These are phyloP conservation scores for Bruguiera parviflora DNA, from an alignment of 345 rosid genomes.

Conservation along the genomic window DNA sequence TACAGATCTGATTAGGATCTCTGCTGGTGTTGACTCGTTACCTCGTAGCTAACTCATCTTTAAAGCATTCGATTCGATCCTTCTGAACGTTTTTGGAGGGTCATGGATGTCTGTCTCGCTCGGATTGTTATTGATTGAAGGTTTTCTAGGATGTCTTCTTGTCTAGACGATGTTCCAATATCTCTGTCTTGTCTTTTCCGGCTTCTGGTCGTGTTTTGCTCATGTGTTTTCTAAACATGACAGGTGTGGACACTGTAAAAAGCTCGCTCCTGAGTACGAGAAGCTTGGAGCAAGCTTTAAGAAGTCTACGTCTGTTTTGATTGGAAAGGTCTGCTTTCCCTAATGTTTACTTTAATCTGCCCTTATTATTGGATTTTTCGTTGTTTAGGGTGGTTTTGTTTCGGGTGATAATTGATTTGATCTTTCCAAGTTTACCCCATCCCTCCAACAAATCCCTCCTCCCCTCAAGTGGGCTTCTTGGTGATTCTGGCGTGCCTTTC, in stretches of 20 bases:
- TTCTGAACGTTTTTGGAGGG: not conserved
- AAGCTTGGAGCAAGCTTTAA: slow-evolving; percentile 87
- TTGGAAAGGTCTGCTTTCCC: slow-evolving; percentile 69
- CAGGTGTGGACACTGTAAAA: slow-evolving; percentile 99
- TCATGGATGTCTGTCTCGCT: not conserved
- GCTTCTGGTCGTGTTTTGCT: not conserved
- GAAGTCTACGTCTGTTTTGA: slow-evolving; percentile 80
- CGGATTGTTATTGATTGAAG: not conserved
- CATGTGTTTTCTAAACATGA: not conserved
- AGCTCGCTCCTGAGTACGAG: slow-evolving; percentile 96
- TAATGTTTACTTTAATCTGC: not conserved
- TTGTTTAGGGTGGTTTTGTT: too few relatives aligned
- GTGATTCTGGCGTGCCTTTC: not conserved
- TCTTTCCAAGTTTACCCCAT: too few relatives aligned
- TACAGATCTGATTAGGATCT: slow-evolving; percentile 25
- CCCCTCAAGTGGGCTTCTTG: not conserved
- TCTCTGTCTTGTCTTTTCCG: not conserved
- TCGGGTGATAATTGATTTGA: too few relatives aligned
- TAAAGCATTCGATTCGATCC: not conserved
- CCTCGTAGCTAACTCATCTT: too few relatives aligned
- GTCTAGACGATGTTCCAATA: not conserved
- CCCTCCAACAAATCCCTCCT: too few relatives aligned
- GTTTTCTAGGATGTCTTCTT: not conserved
- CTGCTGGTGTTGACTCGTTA: not conserved
- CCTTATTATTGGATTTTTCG: not conserved